Evolutionary conservation across 768 basidiomycete species (phyloP), one percentile per base, ranked within the genome.

Genomic region (Termitomyces sp.): DNA sequence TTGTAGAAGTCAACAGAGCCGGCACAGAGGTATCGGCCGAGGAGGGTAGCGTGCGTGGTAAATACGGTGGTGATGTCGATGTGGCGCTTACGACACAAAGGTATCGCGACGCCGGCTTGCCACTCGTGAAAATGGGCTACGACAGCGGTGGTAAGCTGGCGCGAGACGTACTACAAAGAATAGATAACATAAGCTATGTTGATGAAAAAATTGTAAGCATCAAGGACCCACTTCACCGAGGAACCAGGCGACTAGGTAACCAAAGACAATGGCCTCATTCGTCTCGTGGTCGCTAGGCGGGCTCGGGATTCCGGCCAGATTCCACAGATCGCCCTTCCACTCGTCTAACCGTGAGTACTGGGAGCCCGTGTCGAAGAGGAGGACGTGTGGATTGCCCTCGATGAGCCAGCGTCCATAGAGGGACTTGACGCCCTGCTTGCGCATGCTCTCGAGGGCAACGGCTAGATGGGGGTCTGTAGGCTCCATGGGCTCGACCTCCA

Each of bases 1-100:
- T 98, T 99, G 83, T 99, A 99, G 68, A 99, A 99, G 67, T 99
- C 97, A 68, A 98, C 97, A 48, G 87, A 91, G 60, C 97, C 97
- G 1, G 97, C 97, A 67, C 97, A 99, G 64, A 99, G 89, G 73
- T 99, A 99, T 53, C 97, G 93, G 18, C 97, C 97, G 58, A 99
- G 91, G 39, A 99, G 87, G 9, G 97, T 99, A 11, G 97, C 97
- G 71, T 98, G 96, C 34, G 96, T 98, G 20, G 96, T 98, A 76
- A 98, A 98, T 66, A 98, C 90, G 70, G 97, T 98, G 46, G 96
- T 98, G 63, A 99, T 89, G 75, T 99, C 97, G 69, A 99, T 89
- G 70, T 97, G 95, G 54, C 97, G 84, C 75, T 97, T 98, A 63
- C 97, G 82, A 74, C 93, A 96, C 15, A 98, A 82, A 8, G 93